These are phyloP conservation scores for Phlebiopsis flavidoalba DNA, from an alignment of 768 basidiomycete species.

Conservation along the genomic window DNA sequence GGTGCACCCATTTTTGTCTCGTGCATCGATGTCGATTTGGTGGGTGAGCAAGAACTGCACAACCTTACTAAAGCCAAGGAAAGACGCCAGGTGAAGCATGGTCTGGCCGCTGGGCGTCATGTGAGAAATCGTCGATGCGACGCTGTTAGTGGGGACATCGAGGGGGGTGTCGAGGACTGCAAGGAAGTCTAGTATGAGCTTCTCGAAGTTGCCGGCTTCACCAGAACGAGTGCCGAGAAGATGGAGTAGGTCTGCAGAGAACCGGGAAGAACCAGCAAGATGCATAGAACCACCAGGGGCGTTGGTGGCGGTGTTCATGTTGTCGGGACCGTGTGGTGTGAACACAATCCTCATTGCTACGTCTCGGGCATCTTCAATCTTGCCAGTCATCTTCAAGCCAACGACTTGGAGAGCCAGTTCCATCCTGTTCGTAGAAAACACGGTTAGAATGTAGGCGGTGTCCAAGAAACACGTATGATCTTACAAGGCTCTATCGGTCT, in stretches of 20 bases:
- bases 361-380: constrained; percentile 89
- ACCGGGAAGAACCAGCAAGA: constrained; percentile 35
- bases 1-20: constrained; percentile 89
- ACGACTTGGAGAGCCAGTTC: constrained; percentile 94
- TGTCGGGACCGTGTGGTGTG: constrained; percentile 48
- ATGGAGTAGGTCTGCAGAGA: constrained; percentile 49
- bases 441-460: background rate
- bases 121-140: constrained; percentile 60
- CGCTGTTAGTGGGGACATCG: constrained; percentile 41
- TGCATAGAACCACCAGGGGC: constrained; percentile 41
- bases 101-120: constrained; percentile 74
- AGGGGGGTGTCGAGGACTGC: constrained; percentile 65
- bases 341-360: constrained; percentile 92
- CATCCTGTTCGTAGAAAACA: constrained; percentile 51
- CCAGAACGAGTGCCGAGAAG: constrained; percentile 51
- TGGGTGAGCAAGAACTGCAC: constrained; percentile 66
- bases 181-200: constrained; percentile 75
- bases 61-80: constrained; percentile 71
- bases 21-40: constrained; percentile 72
- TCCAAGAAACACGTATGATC: constrained; percentile 26
- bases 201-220: constrained; percentile 61
- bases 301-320: constrained; percentile 25
- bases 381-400: constrained; percentile 94
- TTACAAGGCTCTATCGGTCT: constrained; percentile 84
- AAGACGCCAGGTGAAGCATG: constrained; percentile 80